Evolutionary conservation across 371 early-diverging fungal species (phyloP), one percentile per base, ranked within the genome.

Genomic region (Saksenaea vasiformis): DNA sequence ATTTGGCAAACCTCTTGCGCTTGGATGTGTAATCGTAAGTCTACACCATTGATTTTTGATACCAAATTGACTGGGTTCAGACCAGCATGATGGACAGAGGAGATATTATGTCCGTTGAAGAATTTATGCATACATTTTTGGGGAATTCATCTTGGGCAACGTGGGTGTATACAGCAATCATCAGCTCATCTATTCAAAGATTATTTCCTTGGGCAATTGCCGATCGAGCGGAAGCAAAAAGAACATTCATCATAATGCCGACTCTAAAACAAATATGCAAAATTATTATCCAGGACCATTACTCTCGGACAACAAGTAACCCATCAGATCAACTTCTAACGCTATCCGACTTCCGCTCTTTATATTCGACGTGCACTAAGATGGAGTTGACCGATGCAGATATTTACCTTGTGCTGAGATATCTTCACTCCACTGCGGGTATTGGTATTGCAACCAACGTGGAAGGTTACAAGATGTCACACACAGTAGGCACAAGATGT

Each of bases 381-480:
- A n/a, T 65, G 8, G 39, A 58, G 9, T 55, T 82, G 57, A 79
- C 77, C 1, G 74, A 82, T 22, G 60, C 24, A 0, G 82, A 82
- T 61, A 54, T 77, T 4, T 61, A 56, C 31, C 54, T 79, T 11
- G 2, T 82, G 1, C 36, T 82, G 11, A 58, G 58, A 26, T 82
- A 79, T 53, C 55, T 82, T 17, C 54, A 68, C 31, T 53, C 58
- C 1, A 59, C 70, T 22, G 64, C 68, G 14, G 78, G 77, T 0
- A 59, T 78, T 0, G 73, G 65, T 9, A 27, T 77, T 19, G 73
- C 63, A 10, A 70, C 72, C 37, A 57, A 71, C 57, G 66, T 76
- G 0, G 56, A 76, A 55, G 78, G 82, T n/a, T 74, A 78, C 43
- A 65, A 68, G 14, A 51, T 61, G 13, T 41, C 39, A 4, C 70